A percentile compares a stretch with the other conserved stretches of the same genome.
phyloP scores from a whole-genome alignment of 768 basidiomycete genomes.

The Suillus occidentalis region DNA sequence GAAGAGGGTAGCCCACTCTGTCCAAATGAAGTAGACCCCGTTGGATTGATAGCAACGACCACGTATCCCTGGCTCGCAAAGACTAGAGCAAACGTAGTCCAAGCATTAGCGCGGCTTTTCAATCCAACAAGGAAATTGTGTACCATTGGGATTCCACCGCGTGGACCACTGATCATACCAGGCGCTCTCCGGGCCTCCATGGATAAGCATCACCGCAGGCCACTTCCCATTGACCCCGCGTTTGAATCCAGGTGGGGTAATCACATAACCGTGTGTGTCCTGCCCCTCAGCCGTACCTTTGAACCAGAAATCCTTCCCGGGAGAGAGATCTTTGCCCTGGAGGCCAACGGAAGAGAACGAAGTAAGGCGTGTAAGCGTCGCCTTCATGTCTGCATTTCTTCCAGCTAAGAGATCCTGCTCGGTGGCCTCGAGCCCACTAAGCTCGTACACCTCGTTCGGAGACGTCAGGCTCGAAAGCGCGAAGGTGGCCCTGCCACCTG shows the following conservation, averaged over 20 bases:
- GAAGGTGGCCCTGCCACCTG: conserved; percentile 64
- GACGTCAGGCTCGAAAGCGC: conserved; percentile 71
- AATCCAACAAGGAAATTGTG: conserved; percentile 6
- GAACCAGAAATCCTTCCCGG: conserved; percentile 88
- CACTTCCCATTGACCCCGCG: conserved; percentile 67
- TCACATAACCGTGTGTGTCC: conserved; percentile 80
- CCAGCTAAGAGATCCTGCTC: conserved; percentile 39
- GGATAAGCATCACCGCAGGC: conserved; percentile 80
- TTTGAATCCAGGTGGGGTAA: conserved; percentile 80
- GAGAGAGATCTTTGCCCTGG: conserved; percentile 53
- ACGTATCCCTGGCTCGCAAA: conserved; percentile 91
- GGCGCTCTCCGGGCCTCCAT: conserved; percentile 80
- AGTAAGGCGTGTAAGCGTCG: conserved; percentile 59
- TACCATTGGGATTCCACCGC: conserved; percentile 89
- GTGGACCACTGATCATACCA: conserved; percentile 94
- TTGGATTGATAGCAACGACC: conserved; percentile 86
- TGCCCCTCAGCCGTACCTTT: conserved; percentile 68
- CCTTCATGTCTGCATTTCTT: conserved; percentile 25
- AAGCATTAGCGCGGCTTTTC: neutral
- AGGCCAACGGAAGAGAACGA: conserved; percentile 58
- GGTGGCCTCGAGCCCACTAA: conserved; percentile 47
- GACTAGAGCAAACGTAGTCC: conserved; percentile 38
- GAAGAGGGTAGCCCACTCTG: conserved; percentile 51
- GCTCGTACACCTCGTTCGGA: conserved; percentile 78
- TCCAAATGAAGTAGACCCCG: conserved; percentile 91